phyloP scores from a whole-genome alignment of 2,329 filamentous ascomycete species.

The Cercospora sojina region DNA sequence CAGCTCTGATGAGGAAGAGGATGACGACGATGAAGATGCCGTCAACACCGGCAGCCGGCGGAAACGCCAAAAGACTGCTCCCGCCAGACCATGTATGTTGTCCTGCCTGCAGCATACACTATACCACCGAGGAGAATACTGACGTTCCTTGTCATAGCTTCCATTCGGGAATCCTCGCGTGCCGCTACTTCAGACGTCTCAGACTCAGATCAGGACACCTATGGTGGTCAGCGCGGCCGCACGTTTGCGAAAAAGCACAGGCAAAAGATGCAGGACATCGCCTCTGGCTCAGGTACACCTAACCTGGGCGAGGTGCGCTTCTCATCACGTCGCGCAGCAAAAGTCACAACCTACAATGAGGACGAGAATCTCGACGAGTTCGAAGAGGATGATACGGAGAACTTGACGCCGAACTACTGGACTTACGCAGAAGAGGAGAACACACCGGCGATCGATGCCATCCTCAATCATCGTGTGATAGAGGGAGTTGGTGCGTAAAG shows the following conservation, averaged over 20 bases:
- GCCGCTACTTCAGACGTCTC: constrained; percentile 60
- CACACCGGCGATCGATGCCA: constrained; percentile 82
- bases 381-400: constrained; percentile 63
- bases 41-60: constrained; percentile 58
- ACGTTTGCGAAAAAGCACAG: constrained; percentile 69
- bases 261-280: constrained; percentile 62
- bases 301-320: constrained; percentile 81
- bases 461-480: constrained; percentile 80
- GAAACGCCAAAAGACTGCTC: constrained; percentile 68
- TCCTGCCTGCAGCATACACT: not conserved
- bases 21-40: constrained; percentile 70
- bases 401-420: constrained; percentile 70
- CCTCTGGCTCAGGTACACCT: constrained; percentile 60
- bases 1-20: constrained; percentile 61
- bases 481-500: constrained; percentile 54
- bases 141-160: constrained; percentile 27
- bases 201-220: constrained; percentile 55
- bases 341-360: constrained; percentile 68
- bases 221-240: constrained; percentile 72
- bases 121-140: constrained; percentile 38
- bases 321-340: constrained; percentile 81
- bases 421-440: constrained; percentile 69
- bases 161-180: constrained; percentile 31
- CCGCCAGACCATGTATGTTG: constrained; percentile 60
- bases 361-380: constrained; percentile 60